These are phyloP conservation scores for Hericium rajendrae DNA, from an alignment of 768 basidiomycete species.

Conservation along the genomic window DNA sequence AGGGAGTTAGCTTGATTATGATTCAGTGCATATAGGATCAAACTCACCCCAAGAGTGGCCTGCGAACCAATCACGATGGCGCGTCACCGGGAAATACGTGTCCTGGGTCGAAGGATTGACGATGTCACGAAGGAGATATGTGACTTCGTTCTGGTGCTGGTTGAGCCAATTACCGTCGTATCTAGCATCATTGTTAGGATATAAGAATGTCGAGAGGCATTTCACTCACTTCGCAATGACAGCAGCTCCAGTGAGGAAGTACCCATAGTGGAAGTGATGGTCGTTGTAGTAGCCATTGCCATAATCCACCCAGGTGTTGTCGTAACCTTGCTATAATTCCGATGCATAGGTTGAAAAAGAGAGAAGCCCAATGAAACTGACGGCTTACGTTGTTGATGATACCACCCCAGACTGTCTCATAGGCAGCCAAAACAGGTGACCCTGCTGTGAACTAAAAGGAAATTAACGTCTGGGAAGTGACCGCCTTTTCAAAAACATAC, in stretches of 20 bases:
- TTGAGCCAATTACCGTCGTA: conserved; percentile 21
- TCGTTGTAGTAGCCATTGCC: conserved; percentile 30
- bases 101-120: conserved; percentile 25
- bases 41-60: conserved; percentile 28
- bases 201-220: not conserved
- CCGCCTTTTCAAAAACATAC: conserved; percentile 9
- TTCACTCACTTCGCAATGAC: conserved; percentile 23
- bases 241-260: conserved; percentile 23
- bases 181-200: conserved; percentile 4
- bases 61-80: conserved; percentile 27
- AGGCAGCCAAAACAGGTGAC: conserved; percentile 20
- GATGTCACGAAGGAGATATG: conserved; percentile 24
- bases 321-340: conserved; percentile 11
- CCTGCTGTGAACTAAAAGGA: conserved; percentile 13
- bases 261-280: conserved; percentile 29
- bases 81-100: conserved; percentile 23
- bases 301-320: conserved; percentile 22
- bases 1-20: not conserved
- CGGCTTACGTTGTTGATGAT: conserved; percentile 20
- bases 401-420: conserved; percentile 28
- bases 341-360: too few species aligned
- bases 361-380: too few species aligned
- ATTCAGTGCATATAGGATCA: not conserved
- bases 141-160: conserved; percentile 19
- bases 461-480: too few species aligned